A percentile compares a stretch with the other conserved stretches of the same genome.
phyloP scores from a whole-genome alignment of 139 green algal genomes.

The Desmodesmus armatus region DNA sequence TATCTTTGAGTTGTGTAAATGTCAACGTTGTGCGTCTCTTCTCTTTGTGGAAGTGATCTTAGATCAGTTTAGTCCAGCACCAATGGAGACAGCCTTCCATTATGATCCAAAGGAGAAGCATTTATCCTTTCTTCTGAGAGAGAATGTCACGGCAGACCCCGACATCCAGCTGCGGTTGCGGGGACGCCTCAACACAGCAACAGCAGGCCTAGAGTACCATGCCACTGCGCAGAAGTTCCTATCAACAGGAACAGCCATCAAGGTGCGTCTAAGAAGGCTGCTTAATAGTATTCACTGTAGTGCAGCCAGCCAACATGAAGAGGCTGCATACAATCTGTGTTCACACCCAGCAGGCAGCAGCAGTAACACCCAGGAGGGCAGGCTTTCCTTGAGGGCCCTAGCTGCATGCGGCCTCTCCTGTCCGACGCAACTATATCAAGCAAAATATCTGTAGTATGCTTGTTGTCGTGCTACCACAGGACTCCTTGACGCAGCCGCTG shows the following conservation, averaged over 20 bases:
- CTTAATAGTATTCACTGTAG: background rate
- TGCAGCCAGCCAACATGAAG: background rate
- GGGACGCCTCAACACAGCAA: conserved; percentile 46
- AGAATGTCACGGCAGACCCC: conserved; percentile 44
- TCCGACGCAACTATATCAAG: background rate
- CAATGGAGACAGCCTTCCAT: conserved; percentile 54
- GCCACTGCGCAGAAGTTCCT: conserved; percentile 37
- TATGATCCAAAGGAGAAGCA: conserved; percentile 51
- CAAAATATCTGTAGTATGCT: background rate
- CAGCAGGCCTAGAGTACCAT: conserved; percentile 36
- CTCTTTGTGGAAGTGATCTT: background rate
- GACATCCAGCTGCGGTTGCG: conserved; percentile 48
- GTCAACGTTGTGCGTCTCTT: background rate
- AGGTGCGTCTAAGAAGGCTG: background rate
- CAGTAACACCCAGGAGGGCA: background rate
- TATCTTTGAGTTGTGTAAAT: background rate
- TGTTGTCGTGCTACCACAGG: background rate
- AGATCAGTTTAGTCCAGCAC: background rate
- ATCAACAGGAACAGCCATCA: conserved; percentile 8
- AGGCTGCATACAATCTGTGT: background rate
- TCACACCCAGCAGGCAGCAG: background rate
- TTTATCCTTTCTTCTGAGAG: conserved; percentile 48
- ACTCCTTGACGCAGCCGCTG: conserved; percentile 41
- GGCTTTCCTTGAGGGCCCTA: background rate
- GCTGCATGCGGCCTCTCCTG: background rate